Base-by-base conservation (phyloP, 805 yeast species). In the Candida maris region DNA sequence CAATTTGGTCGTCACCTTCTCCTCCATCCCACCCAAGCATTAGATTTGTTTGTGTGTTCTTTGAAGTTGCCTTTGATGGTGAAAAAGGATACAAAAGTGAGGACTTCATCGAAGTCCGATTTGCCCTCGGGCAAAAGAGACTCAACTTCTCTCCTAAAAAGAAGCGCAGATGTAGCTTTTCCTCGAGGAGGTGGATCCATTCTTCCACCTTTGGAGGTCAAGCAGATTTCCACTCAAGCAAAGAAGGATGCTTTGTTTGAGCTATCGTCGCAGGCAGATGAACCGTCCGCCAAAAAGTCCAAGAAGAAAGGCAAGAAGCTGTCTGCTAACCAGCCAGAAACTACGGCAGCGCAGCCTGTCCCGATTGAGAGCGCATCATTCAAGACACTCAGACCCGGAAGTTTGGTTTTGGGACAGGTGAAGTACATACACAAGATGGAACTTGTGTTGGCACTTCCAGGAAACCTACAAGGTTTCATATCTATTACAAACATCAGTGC, bases 171-270 rank as follows among this genome's bases (percentile, higher is more conserved):
- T 39, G 65, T 71, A 27, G 70, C 83, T 9, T 93, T 93, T 57
- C 98, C 98, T 34, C 84, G 99, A 77, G 98, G 98, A 51, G 98
- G 98, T 34, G 78, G 82, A 9, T 75, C 91, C 19, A 85, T 79
- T 18, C 72, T 93, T 54, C 77, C 95, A 3, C 88, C 97, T 5
- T 66, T 93, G 47, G 99, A 93, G 63, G 79, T 87, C 48, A 88
- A 87, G 59, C 93, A 87, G 56, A 91, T 91, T 34, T 81, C 95
- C 27, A 88, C 87, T 57, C 95, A 91, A 61, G 99, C 91, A 32
- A 80, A 89, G 16, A 77, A 75, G 45, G 98, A 93, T 64, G 93
- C 85, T 27, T 66, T 89, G 33, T 85, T 85, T 44, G 91, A 65
- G 42, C 19, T 28, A 6, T 15, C 19, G 18, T 28, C 31, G 15